Conservation (phyloP, 495 filamentous ascomycete genomes). For the Penicillium silybi region DNA sequence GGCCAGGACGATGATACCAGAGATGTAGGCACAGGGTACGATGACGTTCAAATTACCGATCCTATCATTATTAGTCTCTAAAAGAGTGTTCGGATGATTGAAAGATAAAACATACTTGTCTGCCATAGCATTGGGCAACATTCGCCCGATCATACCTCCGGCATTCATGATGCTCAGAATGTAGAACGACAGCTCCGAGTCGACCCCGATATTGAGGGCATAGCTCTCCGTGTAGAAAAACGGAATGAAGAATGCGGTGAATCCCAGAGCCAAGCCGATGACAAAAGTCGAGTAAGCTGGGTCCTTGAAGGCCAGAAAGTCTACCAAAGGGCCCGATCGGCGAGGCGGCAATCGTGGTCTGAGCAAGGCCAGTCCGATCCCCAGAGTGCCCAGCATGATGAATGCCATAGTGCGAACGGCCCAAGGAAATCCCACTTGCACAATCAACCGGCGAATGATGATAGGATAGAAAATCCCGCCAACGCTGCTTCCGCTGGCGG, state of each 20-base stretch:
- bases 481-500: constrained; percentile 15
- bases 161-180: too few relatives aligned
- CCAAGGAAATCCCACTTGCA: constrained; percentile 16
- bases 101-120: too few relatives aligned
- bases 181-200: too few relatives aligned
- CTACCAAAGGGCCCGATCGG: not conserved
- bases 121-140: too few relatives aligned
- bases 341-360: not conserved
- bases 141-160: too few relatives aligned
- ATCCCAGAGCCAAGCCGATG: not conserved
- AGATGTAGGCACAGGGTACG: too few relatives aligned
- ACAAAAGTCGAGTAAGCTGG: not conserved
- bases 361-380: not conserved
- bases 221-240: too few relatives aligned
- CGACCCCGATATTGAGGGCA: too few relatives aligned
- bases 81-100: too few relatives aligned
- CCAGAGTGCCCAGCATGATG: not conserved
- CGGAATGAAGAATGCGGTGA: not conserved
- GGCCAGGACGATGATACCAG: too few relatives aligned
- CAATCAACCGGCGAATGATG: constrained; percentile 1
- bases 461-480: not conserved
- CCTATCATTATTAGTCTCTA: too few relatives aligned
- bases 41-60: too few relatives aligned
- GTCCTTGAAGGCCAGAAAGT: not conserved
- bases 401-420: constrained; percentile 14